These are phyloP conservation scores for Phytophthora sansomeana DNA, from an alignment of 352 stramenopile genomes.

Conservation along the genomic window DNA sequence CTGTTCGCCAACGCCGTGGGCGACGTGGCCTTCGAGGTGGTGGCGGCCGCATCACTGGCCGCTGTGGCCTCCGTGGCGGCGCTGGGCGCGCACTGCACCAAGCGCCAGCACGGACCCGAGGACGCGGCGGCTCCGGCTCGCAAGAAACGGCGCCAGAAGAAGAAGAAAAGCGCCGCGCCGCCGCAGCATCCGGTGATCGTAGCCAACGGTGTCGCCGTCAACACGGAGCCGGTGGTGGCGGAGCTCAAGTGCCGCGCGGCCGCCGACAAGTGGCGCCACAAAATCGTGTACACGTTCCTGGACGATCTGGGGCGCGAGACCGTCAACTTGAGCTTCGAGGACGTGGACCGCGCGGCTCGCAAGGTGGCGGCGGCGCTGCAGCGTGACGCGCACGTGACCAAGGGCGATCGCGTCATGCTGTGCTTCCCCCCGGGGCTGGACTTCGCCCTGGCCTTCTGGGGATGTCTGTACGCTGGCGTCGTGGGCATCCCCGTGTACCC, in stretches of 20 bases:
- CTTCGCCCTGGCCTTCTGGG: slow-evolving; percentile 84
- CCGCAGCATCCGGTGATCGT: slow-evolving; percentile 34
- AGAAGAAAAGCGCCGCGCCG: slow-evolving; percentile 15
- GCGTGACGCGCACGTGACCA: slow-evolving; percentile 49
- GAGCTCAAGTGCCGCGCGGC: slow-evolving; percentile 59
- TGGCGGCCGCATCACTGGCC: slow-evolving; percentile 58
- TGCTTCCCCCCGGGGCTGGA: slow-evolving; percentile 80
- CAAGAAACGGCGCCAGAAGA: slow-evolving; percentile 48
- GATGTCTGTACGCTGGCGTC: slow-evolving; percentile 77
- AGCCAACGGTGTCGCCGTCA: slow-evolving; percentile 41
- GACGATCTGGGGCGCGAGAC: slow-evolving; percentile 74
- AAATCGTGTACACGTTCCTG: slow-evolving; percentile 85
- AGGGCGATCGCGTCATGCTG: slow-evolving; percentile 80
- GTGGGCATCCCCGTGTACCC: slow-evolving; percentile 82
- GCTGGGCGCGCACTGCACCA: slow-evolving; percentile 40
- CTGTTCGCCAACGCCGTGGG: no score
- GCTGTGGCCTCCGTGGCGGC: slow-evolving; percentile 47
- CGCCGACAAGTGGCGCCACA: slow-evolving; percentile 55
- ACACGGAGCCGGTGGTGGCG: slow-evolving; percentile 50
- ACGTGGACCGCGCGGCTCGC: slow-evolving; percentile 70
- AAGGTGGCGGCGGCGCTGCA: slow-evolving; percentile 71
- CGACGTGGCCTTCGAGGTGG: slow-evolving; percentile 53
- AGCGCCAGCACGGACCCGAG: slow-evolving; percentile 32
- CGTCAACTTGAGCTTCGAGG: slow-evolving; percentile 74
- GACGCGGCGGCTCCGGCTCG: slow-evolving; percentile 11